Conservation (phyloP, 2,329 filamentous ascomycete genomes). For the Trichoderma semiorbis region DNA sequence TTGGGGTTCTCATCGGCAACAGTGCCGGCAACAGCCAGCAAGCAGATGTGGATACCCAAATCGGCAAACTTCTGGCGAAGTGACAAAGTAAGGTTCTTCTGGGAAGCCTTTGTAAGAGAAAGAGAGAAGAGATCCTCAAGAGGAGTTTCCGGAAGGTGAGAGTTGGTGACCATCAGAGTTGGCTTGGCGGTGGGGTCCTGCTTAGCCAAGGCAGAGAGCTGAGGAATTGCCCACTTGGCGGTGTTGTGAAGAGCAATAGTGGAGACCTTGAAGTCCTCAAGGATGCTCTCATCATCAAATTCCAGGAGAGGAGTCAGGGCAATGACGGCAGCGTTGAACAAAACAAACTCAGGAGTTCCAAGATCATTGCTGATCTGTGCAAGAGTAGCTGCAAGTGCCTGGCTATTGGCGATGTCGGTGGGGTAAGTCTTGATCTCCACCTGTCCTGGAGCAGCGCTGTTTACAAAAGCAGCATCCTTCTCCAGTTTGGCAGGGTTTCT, state of each 20-base stretch:
- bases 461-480: conserved; percentile 32
- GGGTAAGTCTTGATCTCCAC: conserved; percentile 41
- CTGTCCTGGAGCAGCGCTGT: conserved; percentile 27
- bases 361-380: conserved; percentile 39
- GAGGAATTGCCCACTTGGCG: conserved; percentile 46
- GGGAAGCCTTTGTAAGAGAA: conserved; percentile 49
- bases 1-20: conserved; percentile 18
- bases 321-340: conserved; percentile 52
- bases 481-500: conserved; percentile 40
- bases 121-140: conserved; percentile 46
- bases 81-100: conserved; percentile 47
- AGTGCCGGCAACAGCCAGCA: conserved; percentile 44
- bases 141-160: conserved; percentile 45
- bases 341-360: conserved; percentile 45
- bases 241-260: conserved; percentile 46
- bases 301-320: conserved; percentile 40
- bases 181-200: conserved; percentile 35
- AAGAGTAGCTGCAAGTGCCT: conserved; percentile 37
- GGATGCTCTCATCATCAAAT: conserved; percentile 41
- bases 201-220: conserved; percentile 34
- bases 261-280: conserved; percentile 49
- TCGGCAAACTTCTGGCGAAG: conserved; percentile 38
- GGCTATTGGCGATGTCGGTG: conserved; percentile 42
- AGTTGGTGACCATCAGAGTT: conserved; percentile 47
- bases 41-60: conserved; percentile 44